Conservation (phyloP, 129 eudicot species). For the Helichrysum umbraculigerum region DNA sequence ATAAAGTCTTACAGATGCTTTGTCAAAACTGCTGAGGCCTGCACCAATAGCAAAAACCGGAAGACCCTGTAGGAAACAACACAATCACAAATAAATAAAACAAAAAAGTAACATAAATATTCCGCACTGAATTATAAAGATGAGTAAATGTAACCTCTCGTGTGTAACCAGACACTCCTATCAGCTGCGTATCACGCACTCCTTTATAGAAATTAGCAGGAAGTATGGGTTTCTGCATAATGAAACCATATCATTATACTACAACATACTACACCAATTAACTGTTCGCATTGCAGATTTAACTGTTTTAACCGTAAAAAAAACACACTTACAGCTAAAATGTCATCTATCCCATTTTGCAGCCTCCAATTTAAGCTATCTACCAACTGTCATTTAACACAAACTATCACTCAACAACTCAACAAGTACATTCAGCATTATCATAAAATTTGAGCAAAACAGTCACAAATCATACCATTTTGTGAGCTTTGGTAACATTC, state of each 20-base stretch:
- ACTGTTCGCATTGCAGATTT: background rate
- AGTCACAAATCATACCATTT: slow-evolving; percentile 49
- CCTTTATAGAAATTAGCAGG: slow-evolving; percentile 60
- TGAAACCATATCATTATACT: slow-evolving; percentile 11
- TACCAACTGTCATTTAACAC: slow-evolving; percentile 55
- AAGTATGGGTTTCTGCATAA: slow-evolving; percentile 63
- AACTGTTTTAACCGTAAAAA: background rate
- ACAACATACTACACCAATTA: background rate
- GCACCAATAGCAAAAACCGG: slow-evolving; percentile 75
- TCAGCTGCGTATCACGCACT: slow-evolving; percentile 71
- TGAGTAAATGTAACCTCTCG: slow-evolving; percentile 50
- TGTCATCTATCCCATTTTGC: slow-evolving; percentile 69
- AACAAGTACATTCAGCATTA: background rate
- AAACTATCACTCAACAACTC: slow-evolving; percentile 12
- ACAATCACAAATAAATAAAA: slow-evolving; percentile 6
- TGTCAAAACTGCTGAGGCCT: slow-evolving; percentile 62
- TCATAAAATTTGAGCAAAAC: background rate
- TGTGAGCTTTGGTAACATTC: slow-evolving; percentile 59
- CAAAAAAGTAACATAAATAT: background rate
- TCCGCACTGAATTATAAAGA: background rate
- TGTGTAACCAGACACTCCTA: slow-evolving; percentile 76
- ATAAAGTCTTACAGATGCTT: slow-evolving; percentile 62
- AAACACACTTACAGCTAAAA: slow-evolving; percentile 58
- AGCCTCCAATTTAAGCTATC: slow-evolving; percentile 77
- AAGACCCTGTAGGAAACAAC: slow-evolving; percentile 47